Evolutionary conservation across 2,329 filamentous ascomycete genomes (phyloP), one percentile per base, ranked within the genome.

Genomic region (Fusarium sp.): DNA sequence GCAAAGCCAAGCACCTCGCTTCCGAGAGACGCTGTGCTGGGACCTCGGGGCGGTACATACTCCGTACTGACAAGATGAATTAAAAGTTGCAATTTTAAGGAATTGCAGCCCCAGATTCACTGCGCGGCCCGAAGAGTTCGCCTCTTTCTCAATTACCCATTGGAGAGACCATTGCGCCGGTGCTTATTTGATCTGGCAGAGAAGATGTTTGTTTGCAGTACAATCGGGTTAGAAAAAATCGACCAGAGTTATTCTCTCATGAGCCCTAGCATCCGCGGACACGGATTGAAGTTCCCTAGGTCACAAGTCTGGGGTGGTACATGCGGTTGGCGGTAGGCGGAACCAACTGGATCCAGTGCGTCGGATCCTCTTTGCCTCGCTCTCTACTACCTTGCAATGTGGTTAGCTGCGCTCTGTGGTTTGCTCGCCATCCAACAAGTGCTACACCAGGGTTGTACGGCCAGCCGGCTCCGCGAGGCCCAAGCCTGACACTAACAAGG

Each of bases 391-490:
- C 9, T 30, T 30, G 28, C 13, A 50, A 55, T 59, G 45, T 43
- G 47, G 67, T 66, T 71, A 64, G 66, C 62, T 70, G 62, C 57
- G 62, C 57, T 69, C 68, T 56, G 56, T 46, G 45, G 67, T 67
- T 72, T 44, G 58, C 62, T 69, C 65, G 63, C 52, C 53, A 46
- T 43, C 45, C 54, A 62, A 35, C 33, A 56, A 30, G 24, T 24
- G 45, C 50, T 57, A 33, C 30, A 61, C 67, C 67, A 65, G 72
- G 69, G 62, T 74, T 65, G 44, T 49, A 53, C 41, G 71, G 69
- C 72, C 71, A 73, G 69, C 72, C 71, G 72, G 72, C 74, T 74
- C 72, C 72, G 71, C 72, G 72, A 73, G 54, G 56, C 56, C 58
- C 57, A 68, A 60, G 70, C 44, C 50, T 54, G 64, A 40, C 60